Base-by-base conservation (phyloP, 169 alveolate species). In the Cryptosporidium baileyi region DNA sequence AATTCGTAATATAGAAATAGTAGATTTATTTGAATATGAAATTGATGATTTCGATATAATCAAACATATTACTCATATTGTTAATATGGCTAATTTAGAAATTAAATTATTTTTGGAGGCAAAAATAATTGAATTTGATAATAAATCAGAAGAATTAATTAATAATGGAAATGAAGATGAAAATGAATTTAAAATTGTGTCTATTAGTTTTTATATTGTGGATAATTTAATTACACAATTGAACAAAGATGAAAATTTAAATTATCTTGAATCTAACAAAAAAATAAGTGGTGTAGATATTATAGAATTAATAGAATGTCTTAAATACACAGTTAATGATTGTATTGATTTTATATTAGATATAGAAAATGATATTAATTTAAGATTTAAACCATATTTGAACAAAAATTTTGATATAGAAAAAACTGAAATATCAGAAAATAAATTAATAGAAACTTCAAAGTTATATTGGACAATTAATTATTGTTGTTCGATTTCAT, bases 311-410 rank as follows among this genome's bases (percentile, higher is more conserved):
- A n/a, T 74, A 15, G 74, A 74, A 30, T 54, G 44, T n/a, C 22
- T 74, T 9, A 51, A 38, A n/a, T 22, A 30, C 3, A 54, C 41
- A 8, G 57, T 36, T 22, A 38, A 24, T 1, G 30, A 36, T 26
- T 74, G 85, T 54, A 30, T 57, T 11, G 85, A 74, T 24, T 74
- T 74, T 34, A 45, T 74, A 17, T 15, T 54, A 60, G 67, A 74
- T 1, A 43, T 54, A 7, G 85, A 74, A 28, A 60, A 45, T 19
- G 28, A 19, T 15, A 65, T 65, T 24, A n/a, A n/a, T n/a, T n/a
- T n/a, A n/a, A n/a, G n/a, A n/a, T n/a, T n/a, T n/a, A 24, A 13
- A 24, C 41, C 49, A 13, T 54, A 59, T 4, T 74, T 49, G 19
- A 61, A 28, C 15, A 38, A 51, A 30, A 57, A 57, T 36, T 26